A percentile compares a stretch with the other conserved stretches of the same genome.
Conservation (phyloP, 208 protist species). For the Blastocrithidia nonstop region DNA sequence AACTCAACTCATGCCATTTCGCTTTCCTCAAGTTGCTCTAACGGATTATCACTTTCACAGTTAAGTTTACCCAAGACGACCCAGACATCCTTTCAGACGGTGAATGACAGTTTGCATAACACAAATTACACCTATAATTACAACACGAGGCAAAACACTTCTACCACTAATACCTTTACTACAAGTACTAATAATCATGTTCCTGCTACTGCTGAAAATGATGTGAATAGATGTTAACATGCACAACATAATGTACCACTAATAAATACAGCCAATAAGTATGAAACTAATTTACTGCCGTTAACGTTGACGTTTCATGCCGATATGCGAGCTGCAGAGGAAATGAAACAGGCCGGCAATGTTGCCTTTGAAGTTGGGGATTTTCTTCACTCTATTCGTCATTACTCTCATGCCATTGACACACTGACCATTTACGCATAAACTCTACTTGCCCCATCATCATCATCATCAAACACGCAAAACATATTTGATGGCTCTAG, state of each 20-base stretch:
- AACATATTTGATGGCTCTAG: too few species aligned
- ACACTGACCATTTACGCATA: conserved; percentile 4
- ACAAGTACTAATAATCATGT: not conserved
- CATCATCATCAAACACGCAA: too few species aligned
- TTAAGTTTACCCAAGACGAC: too few species aligned
- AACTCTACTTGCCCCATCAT: too few species aligned
- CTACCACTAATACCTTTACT: not conserved
- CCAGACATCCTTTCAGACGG: too few species aligned
- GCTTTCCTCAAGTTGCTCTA: too few species aligned
- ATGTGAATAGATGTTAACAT: not conserved
- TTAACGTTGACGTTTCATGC: too few species aligned
- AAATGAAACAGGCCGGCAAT: conserved; percentile 84
- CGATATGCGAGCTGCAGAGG: conserved; percentile 17
- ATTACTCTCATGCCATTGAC: conserved; percentile 80
- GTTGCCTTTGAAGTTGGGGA: conserved; percentile 62
- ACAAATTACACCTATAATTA: conserved; percentile 3
- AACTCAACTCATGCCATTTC: too few species aligned
- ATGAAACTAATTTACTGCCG: too few species aligned
- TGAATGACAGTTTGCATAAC: not conserved
- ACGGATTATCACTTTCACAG: too few species aligned
- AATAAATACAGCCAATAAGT: too few species aligned
- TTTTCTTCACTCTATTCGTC: conserved; percentile 54
- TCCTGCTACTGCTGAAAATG: conserved; percentile 2
- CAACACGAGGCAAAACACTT: not conserved
- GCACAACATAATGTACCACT: not conserved